Base-by-base conservation (phyloP, 1,284 basidiomycete species). In the Irpex sp. region DNA sequence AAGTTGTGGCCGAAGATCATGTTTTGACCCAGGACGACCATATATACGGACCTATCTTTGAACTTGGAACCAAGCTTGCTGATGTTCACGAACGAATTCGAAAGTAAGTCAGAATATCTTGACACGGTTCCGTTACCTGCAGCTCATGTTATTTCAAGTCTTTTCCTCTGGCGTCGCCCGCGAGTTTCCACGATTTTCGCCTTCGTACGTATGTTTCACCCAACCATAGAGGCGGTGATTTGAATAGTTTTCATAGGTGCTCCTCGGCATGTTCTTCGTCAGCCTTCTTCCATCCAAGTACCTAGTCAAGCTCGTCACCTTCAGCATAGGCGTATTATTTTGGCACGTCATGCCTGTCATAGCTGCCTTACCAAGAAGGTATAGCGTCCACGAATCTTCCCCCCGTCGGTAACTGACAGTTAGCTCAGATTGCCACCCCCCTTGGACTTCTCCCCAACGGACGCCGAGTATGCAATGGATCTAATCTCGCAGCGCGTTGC, bases 381-480 rank as follows among this genome's bases (percentile, higher is more conserved):
- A 67, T 5, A 46, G 39, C 39, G 57, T 77, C 21, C 36, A 17
- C 1, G 2, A 26, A 57, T 51, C 5, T 49, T 4, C 49, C n/a
- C 54, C 57, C 43, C 35, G 46, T 43, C 17, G 63, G 19, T 54
- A 8, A 35, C 36, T 35, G 15, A 61, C 11, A 19, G 13, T 8
- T 51, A 21, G 17, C 21, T 15, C 37, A 74, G 71, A 35, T 61
- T 87, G 15, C 84, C 83, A 11, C 75, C 78, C 4, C 74, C 78
- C 3, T 78, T 89, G 55, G 66, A 67, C 31, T 79, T 83, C 63
- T 81, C 81, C 5, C 87, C 87, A 0, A 89, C 86, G 4, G 87
- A 90, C 68, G 80, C 84, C 1, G 86, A 90, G 61, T 76, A 86
- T 68, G 87, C 88, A 1, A 88, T 89, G 83, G 81, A 86, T 37